Percentiles rank a stretch among this genome's conserved stretches.
phyloP scores from a whole-genome alignment of 768 basidiomycete species.

The Leccinum boreale region DNA sequence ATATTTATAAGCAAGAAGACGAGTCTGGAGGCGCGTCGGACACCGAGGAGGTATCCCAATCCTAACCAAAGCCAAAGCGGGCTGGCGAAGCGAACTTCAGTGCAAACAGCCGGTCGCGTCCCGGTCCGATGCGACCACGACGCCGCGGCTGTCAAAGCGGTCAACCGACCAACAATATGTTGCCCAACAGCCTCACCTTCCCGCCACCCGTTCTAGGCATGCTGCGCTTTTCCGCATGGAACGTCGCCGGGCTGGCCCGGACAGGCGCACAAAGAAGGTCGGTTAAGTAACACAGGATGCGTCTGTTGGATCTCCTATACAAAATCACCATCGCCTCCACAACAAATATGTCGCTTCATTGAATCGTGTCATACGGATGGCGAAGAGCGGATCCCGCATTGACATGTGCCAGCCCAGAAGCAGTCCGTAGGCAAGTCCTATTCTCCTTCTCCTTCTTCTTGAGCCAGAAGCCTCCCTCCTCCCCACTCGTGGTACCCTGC shows the following conservation, averaged over 20 bases:
- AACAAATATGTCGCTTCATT: too few relatives aligned
- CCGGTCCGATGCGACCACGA: not conserved
- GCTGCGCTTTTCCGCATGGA: constrained; percentile 67
- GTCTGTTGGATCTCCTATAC: too few relatives aligned
- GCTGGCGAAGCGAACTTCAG: not conserved
- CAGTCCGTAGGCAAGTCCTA: too few relatives aligned
- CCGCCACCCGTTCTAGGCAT: constrained; percentile 46
- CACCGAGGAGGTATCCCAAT: constrained; percentile 23
- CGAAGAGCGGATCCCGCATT: too few relatives aligned
- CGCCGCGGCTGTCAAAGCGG: constrained; percentile 21
- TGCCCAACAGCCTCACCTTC: constrained; percentile 62
- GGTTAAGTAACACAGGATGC: too few relatives aligned
- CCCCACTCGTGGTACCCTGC: constrained; percentile 10
- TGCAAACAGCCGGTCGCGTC: constrained; percentile 24
- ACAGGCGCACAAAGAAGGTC: constrained; percentile 70
- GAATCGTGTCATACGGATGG: too few relatives aligned
- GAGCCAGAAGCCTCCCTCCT: constrained; percentile 36
- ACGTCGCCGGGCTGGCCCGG: constrained; percentile 67
- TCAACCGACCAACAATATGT: constrained; percentile 71
- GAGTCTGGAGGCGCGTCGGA: constrained; percentile 31
- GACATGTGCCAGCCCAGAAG: too few relatives aligned
- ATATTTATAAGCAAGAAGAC: constrained; percentile 31
- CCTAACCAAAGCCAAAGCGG: constrained; percentile 22
- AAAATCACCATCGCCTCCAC: too few relatives aligned
- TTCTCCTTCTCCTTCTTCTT: too few relatives aligned